Base-by-base conservation (phyloP, 192 early-diverging fungal genomes). In the Dissophora ornata region DNA sequence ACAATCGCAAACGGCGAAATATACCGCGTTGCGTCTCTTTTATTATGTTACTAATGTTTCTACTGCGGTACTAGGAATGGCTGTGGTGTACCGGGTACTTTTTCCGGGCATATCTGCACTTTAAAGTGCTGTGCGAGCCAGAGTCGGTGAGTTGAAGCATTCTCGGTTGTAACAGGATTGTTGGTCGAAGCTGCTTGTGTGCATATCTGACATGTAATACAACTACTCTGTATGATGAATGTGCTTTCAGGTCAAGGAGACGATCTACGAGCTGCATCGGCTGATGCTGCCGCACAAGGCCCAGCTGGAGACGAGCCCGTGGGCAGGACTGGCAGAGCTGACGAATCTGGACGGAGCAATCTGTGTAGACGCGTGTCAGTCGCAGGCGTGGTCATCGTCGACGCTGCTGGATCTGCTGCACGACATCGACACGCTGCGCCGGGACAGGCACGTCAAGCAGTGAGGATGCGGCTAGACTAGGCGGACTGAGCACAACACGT, bases 41-140 rank as follows among this genome's bases (percentile, higher is more conserved):
- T n/a, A n/a, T n/a, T n/a, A n/a, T n/a, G n/a, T n/a, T n/a, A n/a
- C n/a, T n/a, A n/a, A n/a, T n/a, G n/a, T n/a, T n/a, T n/a, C n/a
- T n/a, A n/a, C n/a, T n/a, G n/a, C n/a, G n/a, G n/a, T n/a, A 38
- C n/a, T 85, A 82, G 81, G 98, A 99, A 90, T 99, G 98, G 98
- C 83, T 98, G 15, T 99, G 95, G 95, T 83, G 85, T 21, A 90
- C 90, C 1, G 95, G 94, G 3, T 96, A 90, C 84, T 98, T 93
- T 71, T 83, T 98, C 55, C 90, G 91, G 12, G 94, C 98, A 3
- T 95, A 91, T 54, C 61, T 94, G 15, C 64, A 88, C 33, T 95
- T 98, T 70, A 57, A 25, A 62, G 50, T 78, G 45, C 33, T 65
- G 28, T 49, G 56, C 49, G 68, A 58, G 6, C 66, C 79, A 47